Evolutionary conservation across 306 rosid species (phyloP), one percentile per base, ranked within the genome.

Genomic region (Prunus kanzakura): DNA sequence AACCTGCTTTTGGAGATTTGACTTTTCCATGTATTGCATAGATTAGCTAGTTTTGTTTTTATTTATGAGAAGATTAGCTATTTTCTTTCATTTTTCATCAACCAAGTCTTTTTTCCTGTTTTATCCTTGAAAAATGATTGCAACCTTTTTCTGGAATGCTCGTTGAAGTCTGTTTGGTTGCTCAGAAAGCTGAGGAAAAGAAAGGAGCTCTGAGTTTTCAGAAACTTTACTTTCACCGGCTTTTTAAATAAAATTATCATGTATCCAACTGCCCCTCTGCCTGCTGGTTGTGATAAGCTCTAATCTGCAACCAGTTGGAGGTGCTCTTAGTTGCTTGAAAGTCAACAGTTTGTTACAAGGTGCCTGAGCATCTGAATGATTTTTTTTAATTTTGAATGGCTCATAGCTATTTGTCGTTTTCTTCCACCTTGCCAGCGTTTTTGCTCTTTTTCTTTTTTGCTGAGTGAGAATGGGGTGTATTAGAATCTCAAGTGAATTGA

Each of bases 81-180:
- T 38, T 80, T 76, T 80, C 77, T 18, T 47, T 25, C 29, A 8
- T 65, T 29, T 81, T 69, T 68, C 61, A 8, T 46, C 15, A 46
- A 23, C 23, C 30, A 9, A 14, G 11, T 16, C 23, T 23, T 57
- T 10, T 29, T 35, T 22, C n/a, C 4, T 30, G 64, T 52, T 71
- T 29, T 52, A 43, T 52, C 32, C 16, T 54, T 30, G 12, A 1
- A 55, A 8, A 72, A 20, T 38, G 38, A 72, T 38, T 56, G 38
- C 65, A 38, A 72, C 8, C 75, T n/a, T 54, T 71, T 7, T 63
- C 49, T 65, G 19, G 54, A 11, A 22, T 69, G 57, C 77, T 35
- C 56, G 11, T 64, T 69, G 19, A 15, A n/a, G 18, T 65, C 72
- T 71, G 84, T 63, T 80, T 72, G 66, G 65, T 56, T 27, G 56